These are phyloP conservation scores for Angophora floribunda DNA, from an alignment of 345 rosid genomes.

Conservation along the genomic window DNA sequence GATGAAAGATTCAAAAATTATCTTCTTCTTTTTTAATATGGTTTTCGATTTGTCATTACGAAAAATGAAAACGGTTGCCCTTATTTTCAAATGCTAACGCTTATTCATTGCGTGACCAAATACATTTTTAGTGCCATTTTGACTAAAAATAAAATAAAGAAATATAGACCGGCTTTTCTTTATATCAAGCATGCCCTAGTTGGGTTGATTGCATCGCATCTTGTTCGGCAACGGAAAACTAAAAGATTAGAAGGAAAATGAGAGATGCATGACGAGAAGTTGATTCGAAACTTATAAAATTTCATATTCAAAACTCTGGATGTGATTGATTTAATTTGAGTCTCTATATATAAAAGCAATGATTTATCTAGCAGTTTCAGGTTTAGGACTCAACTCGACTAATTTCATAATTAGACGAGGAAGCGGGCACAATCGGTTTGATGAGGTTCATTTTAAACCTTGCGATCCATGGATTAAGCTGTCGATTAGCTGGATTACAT, in stretches of 20 bases:
- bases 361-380: accelerated
- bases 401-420: background rate
- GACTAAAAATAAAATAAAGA: background rate
- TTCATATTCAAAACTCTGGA: accelerated
- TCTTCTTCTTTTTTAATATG: background rate
- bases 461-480: background rate
- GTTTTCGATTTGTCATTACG: background rate
- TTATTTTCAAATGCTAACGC: background rate
- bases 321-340: background rate
- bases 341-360: background rate
- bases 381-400: background rate
- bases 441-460: background rate
- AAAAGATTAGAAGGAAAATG: background rate
- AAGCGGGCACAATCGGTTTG: background rate
- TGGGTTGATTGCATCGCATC: background rate
- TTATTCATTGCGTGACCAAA: background rate
- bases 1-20: background rate
- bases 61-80: background rate
- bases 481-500: background rate
- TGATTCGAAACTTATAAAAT: background rate
- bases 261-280: background rate
- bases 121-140: background rate
- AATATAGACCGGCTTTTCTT: background rate
- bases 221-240: background rate
- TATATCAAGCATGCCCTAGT: background rate